phyloP scores from a whole-genome alignment of 805 yeast genomes.

The Isabelozyma heimii region DNA sequence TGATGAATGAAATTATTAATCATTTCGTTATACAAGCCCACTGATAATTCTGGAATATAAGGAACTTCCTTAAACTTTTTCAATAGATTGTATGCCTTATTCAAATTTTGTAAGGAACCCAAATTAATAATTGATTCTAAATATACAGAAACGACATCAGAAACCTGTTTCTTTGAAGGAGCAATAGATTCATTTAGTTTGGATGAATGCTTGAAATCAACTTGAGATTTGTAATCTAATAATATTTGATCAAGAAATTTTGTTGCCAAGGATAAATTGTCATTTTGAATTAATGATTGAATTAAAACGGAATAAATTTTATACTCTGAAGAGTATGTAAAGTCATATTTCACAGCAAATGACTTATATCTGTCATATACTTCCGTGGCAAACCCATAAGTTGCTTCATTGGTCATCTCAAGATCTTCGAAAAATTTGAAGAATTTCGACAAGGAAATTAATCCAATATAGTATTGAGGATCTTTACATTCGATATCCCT shows the following conservation, averaged over 20 bases:
- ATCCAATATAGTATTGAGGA: conserved; percentile 33
- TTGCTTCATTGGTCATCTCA: conserved; percentile 12
- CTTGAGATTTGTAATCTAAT: conserved; percentile 36
- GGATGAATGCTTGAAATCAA: conserved; percentile 3
- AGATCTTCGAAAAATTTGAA: conserved; percentile 14
- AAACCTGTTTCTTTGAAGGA: conserved; percentile 25
- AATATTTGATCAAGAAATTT: conserved; percentile 56
- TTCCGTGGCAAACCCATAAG: conserved; percentile 24
- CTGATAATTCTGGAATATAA: conserved; percentile 35
- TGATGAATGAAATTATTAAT: conserved; percentile 21
- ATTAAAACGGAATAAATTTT: conserved; percentile 51
- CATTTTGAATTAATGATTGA: conserved; percentile 50
- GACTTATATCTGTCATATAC: conserved; percentile 32
- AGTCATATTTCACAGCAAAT: conserved; percentile 4
- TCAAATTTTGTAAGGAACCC: conserved; percentile 9
- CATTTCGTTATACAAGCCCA: conserved; percentile 26
- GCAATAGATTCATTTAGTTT: neutral
- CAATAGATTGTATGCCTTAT: conserved; percentile 22
- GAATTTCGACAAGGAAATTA: conserved; percentile 29
- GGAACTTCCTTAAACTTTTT: conserved; percentile 23
- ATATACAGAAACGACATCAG: conserved; percentile 43
- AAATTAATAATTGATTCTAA: conserved; percentile 22
- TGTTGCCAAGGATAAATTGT: conserved; percentile 50
- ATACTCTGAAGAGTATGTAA: conserved; percentile 36
- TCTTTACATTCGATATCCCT: conserved; percentile 18